phyloP scores from a whole-genome alignment of 331 rosid species.

The Cucumis variabilis region DNA sequence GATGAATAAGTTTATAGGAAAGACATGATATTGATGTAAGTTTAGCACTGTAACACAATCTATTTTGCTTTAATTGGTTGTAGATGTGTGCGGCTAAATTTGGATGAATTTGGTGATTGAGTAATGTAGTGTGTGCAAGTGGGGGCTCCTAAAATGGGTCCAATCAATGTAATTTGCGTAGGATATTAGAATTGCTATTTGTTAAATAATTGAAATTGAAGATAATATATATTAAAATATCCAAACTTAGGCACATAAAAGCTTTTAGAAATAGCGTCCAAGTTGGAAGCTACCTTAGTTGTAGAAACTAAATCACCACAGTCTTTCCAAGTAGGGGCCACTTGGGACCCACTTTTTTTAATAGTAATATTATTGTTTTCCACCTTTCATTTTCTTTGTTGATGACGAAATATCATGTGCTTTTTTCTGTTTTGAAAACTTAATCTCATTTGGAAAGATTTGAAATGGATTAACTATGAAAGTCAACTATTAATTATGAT shows the following conservation, averaged over 20 bases:
- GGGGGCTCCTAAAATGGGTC: neutral
- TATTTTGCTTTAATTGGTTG: neutral
- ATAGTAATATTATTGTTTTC: too few relatives aligned
- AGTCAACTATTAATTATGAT: constrained; percentile 1
- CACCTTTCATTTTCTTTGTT: too few relatives aligned
- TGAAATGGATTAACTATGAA: neutral
- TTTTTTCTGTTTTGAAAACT: neutral
- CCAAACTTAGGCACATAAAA: neutral
- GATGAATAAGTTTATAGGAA: neutral
- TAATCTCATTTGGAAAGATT: neutral
- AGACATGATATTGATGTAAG: neutral
- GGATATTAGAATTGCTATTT: neutral
- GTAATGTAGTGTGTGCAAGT: neutral
- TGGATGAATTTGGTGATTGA: neutral
- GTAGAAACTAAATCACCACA: neutral
- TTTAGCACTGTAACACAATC: neutral
- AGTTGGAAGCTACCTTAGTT: constrained; percentile 17
- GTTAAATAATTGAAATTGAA: neutral
- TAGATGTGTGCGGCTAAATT: constrained; percentile 9
- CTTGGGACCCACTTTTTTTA: neutral
- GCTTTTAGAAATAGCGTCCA: neutral
- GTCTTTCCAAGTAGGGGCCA: neutral
- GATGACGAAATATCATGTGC: too few relatives aligned
- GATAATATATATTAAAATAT: neutral
- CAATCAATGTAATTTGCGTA: neutral